Conservation (phyloP, 148 eudicot genomes). For the Fagopyrum homotropicum region DNA sequence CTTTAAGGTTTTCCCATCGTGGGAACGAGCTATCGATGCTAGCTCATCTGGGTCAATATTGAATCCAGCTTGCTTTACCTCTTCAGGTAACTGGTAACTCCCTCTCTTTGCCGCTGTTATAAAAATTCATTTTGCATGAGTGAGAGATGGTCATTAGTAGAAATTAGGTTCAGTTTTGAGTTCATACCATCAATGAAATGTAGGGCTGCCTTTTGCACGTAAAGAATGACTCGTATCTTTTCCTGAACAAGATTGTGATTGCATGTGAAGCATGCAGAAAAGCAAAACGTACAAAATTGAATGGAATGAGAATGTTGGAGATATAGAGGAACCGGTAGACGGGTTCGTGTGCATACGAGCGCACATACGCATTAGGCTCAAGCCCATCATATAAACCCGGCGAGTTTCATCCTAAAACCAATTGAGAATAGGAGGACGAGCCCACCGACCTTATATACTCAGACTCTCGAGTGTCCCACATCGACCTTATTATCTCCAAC, state of each 20-base stretch:
- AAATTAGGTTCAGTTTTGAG: background rate
- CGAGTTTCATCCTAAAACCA: too few relatives aligned
- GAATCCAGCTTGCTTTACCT: slow-evolving; percentile 48
- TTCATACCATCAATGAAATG: slow-evolving; percentile 69
- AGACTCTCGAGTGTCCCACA: too few relatives aligned
- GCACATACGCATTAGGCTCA: too few relatives aligned
- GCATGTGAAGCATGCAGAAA: too few relatives aligned
- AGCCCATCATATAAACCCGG: too few relatives aligned
- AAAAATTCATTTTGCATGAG: background rate
- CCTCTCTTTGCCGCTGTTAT: slow-evolving; percentile 36
- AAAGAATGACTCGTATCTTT: slow-evolving; percentile 64
- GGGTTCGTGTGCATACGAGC: too few relatives aligned
- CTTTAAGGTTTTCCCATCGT: slow-evolving; percentile 27
- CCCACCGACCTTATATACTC: too few relatives aligned
- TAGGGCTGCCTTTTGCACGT: slow-evolving; percentile 74
- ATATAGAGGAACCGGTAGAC: too few relatives aligned
- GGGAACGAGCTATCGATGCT: slow-evolving; percentile 43
- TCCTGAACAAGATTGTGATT: slow-evolving; percentile 37
- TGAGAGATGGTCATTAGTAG: background rate
- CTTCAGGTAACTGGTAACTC: slow-evolving; percentile 34
- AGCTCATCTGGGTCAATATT: slow-evolving; percentile 58
- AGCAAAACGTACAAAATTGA: background rate
- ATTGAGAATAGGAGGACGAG: too few relatives aligned
- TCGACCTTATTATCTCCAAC: too few relatives aligned
- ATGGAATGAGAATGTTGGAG: background rate